phyloP scores from a whole-genome alignment of 371 early-diverging fungal species.

The Rhizopus delemar region DNA sequence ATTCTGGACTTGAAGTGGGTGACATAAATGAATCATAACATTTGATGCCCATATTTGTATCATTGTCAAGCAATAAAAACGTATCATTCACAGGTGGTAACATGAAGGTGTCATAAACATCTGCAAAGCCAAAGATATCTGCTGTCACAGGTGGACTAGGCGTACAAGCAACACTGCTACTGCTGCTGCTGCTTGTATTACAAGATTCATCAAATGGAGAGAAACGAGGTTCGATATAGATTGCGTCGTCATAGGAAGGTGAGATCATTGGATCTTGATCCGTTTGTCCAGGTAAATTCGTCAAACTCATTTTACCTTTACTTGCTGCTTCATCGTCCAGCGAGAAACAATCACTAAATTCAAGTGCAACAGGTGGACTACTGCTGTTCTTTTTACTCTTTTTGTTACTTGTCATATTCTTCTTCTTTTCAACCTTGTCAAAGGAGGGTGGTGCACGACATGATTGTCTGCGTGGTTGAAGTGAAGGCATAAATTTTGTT shows the following conservation, averaged over 20 bases:
- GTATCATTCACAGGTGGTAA: constrained; percentile 32
- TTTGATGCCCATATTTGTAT: constrained; percentile 23
- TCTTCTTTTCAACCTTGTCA: constrained; percentile 20
- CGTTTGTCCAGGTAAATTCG: constrained; percentile 9
- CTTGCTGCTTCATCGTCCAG: constrained; percentile 37
- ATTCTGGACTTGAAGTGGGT: constrained; percentile 20
- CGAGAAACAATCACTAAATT: constrained; percentile 49
- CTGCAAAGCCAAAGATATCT: constrained; percentile 19
- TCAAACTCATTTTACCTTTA: constrained; percentile 2
- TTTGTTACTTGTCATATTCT: constrained; percentile 6
- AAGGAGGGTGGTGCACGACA: constrained; percentile 24
- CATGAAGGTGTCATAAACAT: constrained; percentile 1
- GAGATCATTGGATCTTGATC: constrained; percentile 31
- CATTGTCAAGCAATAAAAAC: constrained; percentile 27
- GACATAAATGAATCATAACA: constrained; percentile 27
- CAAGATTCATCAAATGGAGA: constrained; percentile 32
- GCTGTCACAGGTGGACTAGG: constrained; percentile 32
- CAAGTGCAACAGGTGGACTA: constrained; percentile 7
- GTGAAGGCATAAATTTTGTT: constrained; percentile 44
- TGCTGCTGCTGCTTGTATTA: constrained; percentile 17
- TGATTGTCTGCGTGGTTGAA: constrained; percentile 44
- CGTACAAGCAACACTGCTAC: constrained; percentile 26
- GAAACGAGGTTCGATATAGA: constrained; percentile 23
- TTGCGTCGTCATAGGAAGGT: constrained; percentile 25
- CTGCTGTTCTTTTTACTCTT: too few relatives aligned